A percentile compares a stretch with the other conserved stretches of the same genome.
These are phyloP conservation scores for Trichoderma sp. DNA, from an alignment of 2,329 filamentous ascomycete species.

Conservation along the genomic window DNA sequence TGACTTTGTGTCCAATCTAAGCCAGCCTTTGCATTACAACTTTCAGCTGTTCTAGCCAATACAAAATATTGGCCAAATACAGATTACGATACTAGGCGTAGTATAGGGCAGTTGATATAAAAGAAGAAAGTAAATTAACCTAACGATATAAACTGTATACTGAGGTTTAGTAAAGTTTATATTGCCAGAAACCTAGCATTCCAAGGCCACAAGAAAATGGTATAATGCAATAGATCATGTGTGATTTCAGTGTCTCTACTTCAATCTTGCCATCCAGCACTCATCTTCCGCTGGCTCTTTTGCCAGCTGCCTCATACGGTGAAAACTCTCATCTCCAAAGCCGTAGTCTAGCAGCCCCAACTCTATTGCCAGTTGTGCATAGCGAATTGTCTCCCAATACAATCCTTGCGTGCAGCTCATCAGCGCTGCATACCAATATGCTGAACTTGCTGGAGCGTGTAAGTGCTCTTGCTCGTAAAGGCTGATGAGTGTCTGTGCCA, in stretches of 20 bases:
- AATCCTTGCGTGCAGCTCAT: conserved; percentile 45
- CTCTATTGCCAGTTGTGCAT: conserved; percentile 44
- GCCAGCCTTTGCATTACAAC: accelerated
- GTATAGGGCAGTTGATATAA: too few species aligned
- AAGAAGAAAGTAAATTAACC: too few species aligned
- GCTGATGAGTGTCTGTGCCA: conserved; percentile 44
- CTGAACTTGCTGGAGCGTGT: conserved; percentile 38
- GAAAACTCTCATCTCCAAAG: neutral
- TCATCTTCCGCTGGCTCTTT: conserved; percentile 16
- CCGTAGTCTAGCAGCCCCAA: conserved; percentile 33
- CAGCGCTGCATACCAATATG: conserved; percentile 42
- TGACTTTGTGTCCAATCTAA: neutral
- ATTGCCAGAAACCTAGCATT: too few species aligned
- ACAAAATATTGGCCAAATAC: neutral
- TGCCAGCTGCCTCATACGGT: conserved; percentile 5
- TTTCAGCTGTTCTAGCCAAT: neutral
- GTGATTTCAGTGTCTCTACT: neutral
- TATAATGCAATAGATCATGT: neutral
- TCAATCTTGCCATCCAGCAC: conserved; percentile 20
- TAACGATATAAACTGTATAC: too few species aligned
- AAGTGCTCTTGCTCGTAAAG: conserved; percentile 46
- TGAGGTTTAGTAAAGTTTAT: too few species aligned
- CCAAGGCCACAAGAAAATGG: too few species aligned
- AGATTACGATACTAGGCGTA: too few species aligned
- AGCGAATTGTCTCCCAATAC: conserved; percentile 42